A percentile compares a stretch with the other conserved stretches of the same genome.
Conservation (phyloP, 202 grass and related monocot genomes). For the Bolboschoenoplectus hybrid region DNA sequence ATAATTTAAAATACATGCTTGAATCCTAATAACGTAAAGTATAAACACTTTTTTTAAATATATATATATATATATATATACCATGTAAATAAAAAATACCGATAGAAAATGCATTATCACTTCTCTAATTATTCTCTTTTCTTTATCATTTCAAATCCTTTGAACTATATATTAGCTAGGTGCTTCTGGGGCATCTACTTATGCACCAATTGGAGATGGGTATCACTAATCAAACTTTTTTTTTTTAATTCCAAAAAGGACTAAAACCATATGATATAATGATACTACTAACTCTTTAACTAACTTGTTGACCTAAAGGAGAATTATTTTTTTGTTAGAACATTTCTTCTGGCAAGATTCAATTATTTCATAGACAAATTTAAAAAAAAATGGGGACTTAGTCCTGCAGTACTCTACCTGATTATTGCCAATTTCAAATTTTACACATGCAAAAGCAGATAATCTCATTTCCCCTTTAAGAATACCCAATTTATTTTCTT, state of each 20-base stretch:
- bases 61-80: too few relatives aligned
- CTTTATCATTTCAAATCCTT: neutral
- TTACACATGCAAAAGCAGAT: neutral
- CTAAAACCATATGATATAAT: neutral
- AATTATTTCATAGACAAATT: slow-evolving; percentile 4
- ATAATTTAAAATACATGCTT: too few relatives aligned
- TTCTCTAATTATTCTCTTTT: neutral
- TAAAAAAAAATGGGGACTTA: slow-evolving; percentile 1
- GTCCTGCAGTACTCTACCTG: neutral
- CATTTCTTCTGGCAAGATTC: neutral
- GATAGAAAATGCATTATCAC: too few relatives aligned
- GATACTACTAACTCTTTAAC: slow-evolving; percentile 18
- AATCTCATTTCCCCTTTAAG: neutral
- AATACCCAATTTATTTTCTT: neutral
- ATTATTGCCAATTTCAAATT: slow-evolving; percentile 17
- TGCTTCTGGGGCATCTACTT: neutral
- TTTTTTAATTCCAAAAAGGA: neutral
- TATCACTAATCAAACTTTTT: neutral
- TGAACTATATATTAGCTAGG: neutral
- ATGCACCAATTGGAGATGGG: neutral
- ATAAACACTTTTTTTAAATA: too few relatives aligned
- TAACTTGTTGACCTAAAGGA: slow-evolving; percentile 5
- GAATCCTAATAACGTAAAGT: too few relatives aligned
- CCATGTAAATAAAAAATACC: too few relatives aligned
- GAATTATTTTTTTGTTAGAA: slow-evolving; percentile 15